Conservation (phyloP, 1,284 basidiomycete genomes). For the Microbotryomycetes sp. region DNA sequence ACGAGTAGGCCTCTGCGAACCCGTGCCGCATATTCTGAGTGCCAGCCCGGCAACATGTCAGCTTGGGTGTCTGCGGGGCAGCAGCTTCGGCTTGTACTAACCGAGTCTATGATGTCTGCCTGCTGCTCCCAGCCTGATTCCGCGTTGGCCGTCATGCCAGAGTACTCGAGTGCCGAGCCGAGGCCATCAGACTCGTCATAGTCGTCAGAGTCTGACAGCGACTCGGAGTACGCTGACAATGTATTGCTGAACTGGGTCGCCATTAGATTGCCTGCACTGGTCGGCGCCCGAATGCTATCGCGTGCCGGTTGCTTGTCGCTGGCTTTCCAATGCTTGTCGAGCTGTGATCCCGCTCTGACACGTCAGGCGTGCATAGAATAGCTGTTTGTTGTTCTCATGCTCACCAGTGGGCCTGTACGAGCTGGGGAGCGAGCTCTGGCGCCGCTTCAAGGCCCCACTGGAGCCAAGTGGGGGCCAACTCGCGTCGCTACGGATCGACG, state of each 20-base stretch:
- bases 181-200: conserved; percentile 6
- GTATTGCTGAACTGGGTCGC: background rate
- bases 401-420: too few species aligned
- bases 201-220: conserved; percentile 24
- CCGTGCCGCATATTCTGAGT: conserved; percentile 32
- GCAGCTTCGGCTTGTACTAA: background rate
- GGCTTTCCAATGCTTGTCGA: too few species aligned
- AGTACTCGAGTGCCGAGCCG: conserved; percentile 5
- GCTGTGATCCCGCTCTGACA: too few species aligned
- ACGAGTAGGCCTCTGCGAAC: conserved; percentile 31
- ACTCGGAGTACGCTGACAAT: background rate
- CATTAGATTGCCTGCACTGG: too few species aligned
- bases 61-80: background rate
- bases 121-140: conserved; percentile 19
- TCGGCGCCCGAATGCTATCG: too few species aligned
- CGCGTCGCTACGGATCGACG: too few species aligned
- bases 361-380: too few species aligned
- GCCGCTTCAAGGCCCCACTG: too few species aligned
- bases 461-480: too few species aligned
- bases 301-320: too few species aligned
- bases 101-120: conserved; percentile 14
- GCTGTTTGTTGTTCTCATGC: too few species aligned
- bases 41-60: background rate
- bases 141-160: background rate
- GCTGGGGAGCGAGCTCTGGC: too few species aligned